Evolutionary conservation across 805 yeast species (phyloP).

Genomic region (Brettanomyces custersianus): DNA sequence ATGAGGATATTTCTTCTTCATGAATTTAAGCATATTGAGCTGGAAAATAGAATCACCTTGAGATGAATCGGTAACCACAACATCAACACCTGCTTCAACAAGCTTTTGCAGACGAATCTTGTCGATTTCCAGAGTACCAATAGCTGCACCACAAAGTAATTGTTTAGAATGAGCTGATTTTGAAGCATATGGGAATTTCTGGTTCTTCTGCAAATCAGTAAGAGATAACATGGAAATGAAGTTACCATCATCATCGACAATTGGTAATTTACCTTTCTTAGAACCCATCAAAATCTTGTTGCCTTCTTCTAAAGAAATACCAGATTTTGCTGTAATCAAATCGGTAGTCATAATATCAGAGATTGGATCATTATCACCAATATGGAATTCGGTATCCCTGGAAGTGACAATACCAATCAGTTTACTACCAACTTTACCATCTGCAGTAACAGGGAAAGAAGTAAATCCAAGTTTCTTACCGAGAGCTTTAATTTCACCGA

Average conservation of each 20-base stretch:
- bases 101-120: conserved; percentile 73
- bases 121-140: conserved; percentile 90
- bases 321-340: conserved; percentile 72
- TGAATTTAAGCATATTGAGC: conserved; percentile 86
- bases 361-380: conserved; percentile 52
- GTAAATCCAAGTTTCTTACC: conserved; percentile 78
- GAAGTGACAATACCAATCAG: conserved; percentile 93
- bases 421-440: conserved; percentile 81
- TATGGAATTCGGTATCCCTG: conserved; percentile 94
- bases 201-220: conserved; percentile 95
- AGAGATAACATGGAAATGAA: conserved; percentile 85
- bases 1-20: conserved; percentile 69
- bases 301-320: conserved; percentile 78
- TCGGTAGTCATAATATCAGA: conserved; percentile 86
- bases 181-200: conserved; percentile 88
- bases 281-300: conserved; percentile 84
- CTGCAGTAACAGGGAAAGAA: conserved; percentile 97
- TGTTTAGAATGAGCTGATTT: conserved; percentile 91
- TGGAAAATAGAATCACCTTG: conserved; percentile 98
- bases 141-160: conserved; percentile 96
- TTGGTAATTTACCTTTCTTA: conserved; percentile 96
- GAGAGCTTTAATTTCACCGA: conserved; percentile 70
- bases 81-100: conserved; percentile 95
- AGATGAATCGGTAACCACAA: conserved; percentile 89
- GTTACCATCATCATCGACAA: conserved; percentile 68